Base-by-base conservation (phyloP, 495 filamentous ascomycete genomes). In the Gamarada debralockiae region DNA sequence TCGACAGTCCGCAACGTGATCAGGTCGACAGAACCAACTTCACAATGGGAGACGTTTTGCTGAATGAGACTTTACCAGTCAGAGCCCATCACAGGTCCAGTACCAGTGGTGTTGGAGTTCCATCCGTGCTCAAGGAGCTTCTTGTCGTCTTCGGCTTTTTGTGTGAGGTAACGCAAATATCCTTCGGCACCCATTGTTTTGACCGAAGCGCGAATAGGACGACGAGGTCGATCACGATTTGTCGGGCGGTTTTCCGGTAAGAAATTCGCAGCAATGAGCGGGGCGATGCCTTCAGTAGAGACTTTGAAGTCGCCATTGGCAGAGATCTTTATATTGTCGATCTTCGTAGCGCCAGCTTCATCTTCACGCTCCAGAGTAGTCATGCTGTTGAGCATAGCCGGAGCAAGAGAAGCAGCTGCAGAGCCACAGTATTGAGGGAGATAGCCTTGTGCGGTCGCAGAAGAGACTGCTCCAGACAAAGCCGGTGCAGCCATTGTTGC, bases 401-500 rank as follows among this genome's bases (percentile, higher is more conserved):
- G 62, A 21, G 53, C 52, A 18, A 65, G 54, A 38, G 62, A 65
- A 15, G 62, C 62, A 23, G 55, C 56, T 14, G 62, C 62, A 40
- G 58, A 52, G n/a, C 62, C 62, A 34, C 56, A 46, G 41, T 62
- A 62, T 41, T 55, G 59, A 50, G 58, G 62, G 4, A 65, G 37
- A 51, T 50, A 62, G 3, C 62, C 62, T 46, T 53, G 53, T 41
- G 62, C 62, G 15, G 56, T 65, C 25, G 62, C 56, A 39, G 62
- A 55, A 12, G 62, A 57, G 24, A 65, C 21, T 22, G 53, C 42
- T 37, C 58, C 61, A 14, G 57, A 58, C 27, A 63, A 27, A 31
- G 48, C 56, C n/a, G 49, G 23, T 8, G 52, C 50, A 9, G 46
- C 25, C 55, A 62, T 59, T 14, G 46, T 20, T 23, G 56, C 17